Conservation (phyloP, 805 yeast genomes). For the Kodamaea neixiangensis region DNA sequence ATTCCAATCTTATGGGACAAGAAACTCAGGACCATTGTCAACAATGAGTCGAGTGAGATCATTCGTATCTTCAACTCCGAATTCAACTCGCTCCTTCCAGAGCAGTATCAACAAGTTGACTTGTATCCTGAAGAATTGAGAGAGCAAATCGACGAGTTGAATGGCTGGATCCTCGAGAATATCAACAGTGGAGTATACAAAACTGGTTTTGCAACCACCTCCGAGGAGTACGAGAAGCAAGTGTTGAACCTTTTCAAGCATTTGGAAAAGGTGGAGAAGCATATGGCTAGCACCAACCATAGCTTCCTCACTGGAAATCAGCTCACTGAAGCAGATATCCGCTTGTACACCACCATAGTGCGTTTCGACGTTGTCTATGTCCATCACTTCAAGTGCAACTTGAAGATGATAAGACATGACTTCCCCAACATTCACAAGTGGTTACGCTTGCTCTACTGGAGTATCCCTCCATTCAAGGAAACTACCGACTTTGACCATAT, state of each 20-base stretch:
- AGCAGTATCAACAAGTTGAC: slow-evolving; percentile 52
- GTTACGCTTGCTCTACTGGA: slow-evolving; percentile 85
- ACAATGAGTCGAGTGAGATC: slow-evolving; percentile 88
- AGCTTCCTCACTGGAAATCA: slow-evolving; percentile 56
- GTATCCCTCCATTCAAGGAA: slow-evolving; percentile 62
- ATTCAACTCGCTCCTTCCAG: slow-evolving; percentile 58
- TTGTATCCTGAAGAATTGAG: slow-evolving; percentile 61
- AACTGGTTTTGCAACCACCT: slow-evolving; percentile 83
- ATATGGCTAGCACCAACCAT: slow-evolving; percentile 27
- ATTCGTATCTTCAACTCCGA: slow-evolving; percentile 79
- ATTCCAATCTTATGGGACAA: slow-evolving; percentile 95
- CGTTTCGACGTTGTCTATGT: slow-evolving; percentile 93
- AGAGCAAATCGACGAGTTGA: slow-evolving; percentile 68
- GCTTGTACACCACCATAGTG: slow-evolving; percentile 82
- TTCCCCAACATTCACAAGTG: slow-evolving; percentile 79
- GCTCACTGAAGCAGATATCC: slow-evolving; percentile 87
- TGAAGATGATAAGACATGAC: slow-evolving; percentile 74
- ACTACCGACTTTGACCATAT: slow-evolving; percentile 90
- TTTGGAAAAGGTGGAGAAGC: slow-evolving; percentile 62
- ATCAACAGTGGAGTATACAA: slow-evolving; percentile 94
- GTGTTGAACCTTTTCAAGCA: slow-evolving; percentile 62
- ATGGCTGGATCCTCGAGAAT: slow-evolving; percentile 77
- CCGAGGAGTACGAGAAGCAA: slow-evolving; percentile 75
- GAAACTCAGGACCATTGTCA: slow-evolving; percentile 79
- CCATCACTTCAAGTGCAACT: slow-evolving; percentile 92